Conservation (phyloP, 2,329 filamentous ascomycete genomes). For the Colletotrichum sp. region DNA sequence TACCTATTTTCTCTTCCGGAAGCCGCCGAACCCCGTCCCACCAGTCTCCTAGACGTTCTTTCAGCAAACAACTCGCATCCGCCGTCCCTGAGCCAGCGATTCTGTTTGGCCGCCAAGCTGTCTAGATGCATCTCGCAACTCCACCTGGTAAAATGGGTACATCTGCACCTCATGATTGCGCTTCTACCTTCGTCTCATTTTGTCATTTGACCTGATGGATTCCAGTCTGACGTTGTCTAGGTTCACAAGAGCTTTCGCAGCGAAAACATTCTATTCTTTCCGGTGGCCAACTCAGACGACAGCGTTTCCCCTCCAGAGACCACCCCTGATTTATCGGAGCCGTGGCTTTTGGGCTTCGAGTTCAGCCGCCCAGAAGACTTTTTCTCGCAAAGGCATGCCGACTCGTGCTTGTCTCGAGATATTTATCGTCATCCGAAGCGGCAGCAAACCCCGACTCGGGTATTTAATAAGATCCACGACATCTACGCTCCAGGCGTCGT, state of each 20-base stretch:
- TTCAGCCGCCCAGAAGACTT: background rate
- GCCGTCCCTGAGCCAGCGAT: background rate
- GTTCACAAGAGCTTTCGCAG: background rate
- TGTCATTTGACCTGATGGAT: too few relatives aligned
- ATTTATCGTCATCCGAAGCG: background rate
- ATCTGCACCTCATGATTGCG: too few relatives aligned
- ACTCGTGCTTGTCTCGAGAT: background rate
- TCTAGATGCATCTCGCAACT: background rate
- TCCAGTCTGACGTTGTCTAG: too few relatives aligned
- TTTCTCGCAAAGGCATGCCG: background rate
- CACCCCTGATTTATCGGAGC: too few relatives aligned
- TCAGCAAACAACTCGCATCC: rapidly evolving
- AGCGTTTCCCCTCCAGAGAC: too few relatives aligned
- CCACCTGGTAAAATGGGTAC: background rate
- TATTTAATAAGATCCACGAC: background rate
- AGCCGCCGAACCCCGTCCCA: rapidly evolving
- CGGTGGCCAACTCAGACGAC: too few relatives aligned
- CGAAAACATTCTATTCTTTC: background rate
- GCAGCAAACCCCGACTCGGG: background rate
- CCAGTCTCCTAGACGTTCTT: background rate
- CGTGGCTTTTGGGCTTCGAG: background rate
- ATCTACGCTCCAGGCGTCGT: background rate
- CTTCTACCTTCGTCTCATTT: too few relatives aligned
- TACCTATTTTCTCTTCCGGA: background rate
- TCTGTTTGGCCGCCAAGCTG: background rate